Base-by-base conservation (phyloP, 495 filamentous ascomycete genomes). In the Ramalina peruviana region DNA sequence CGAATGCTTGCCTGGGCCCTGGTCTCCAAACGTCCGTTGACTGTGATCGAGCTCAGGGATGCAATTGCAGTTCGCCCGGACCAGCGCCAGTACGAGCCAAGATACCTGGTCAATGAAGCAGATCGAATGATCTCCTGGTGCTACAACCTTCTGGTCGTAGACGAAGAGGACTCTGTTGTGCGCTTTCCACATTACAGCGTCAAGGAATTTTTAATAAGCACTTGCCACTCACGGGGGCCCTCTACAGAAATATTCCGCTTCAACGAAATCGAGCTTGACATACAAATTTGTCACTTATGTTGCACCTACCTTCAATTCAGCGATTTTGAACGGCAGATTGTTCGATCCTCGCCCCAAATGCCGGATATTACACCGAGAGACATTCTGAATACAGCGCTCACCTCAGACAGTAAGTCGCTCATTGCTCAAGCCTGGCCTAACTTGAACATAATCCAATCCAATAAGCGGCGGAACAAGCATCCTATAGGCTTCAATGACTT, bases 291-390 rank as follows among this genome's bases (percentile, higher is more conserved):
- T 19, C 53, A 60, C 11, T 40, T 62, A 30, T 68, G 66, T 45
- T 48, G 67, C 36, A 65, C 63, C 0, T 69, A 68, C 47, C 59
- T 69, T 16, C 53, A 61, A 42, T 65, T 66, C 48, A 56, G 48
- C 42, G 56, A 66, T 50, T 68, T 68, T 48, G 59, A 61, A 25
- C 46, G 49, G 27, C 41, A 61, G 41, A 10, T 59, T n/a, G 19
- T 36, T 21, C 40, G 15, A 20, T 15, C 2, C 12, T 5, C 7
- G 12, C 13, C 17, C 19, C 11, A 4, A 21, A 13, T 1, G 17
- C 3, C 19, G 5, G 21, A 13, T 25, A 9, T 53, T 3, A 45
- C 39, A 10, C 45, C 45, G 12, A 30, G 23, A 43, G 45, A 21
- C 4, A 53, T 53, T 33, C 5, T 49, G 11, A 16, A 42, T 3